A percentile compares a stretch with the other conserved stretches of the same genome.
These are phyloP conservation scores for Dactylellina drechsleri DNA, from an alignment of 2,329 filamentous ascomycete genomes.

Conservation along the genomic window DNA sequence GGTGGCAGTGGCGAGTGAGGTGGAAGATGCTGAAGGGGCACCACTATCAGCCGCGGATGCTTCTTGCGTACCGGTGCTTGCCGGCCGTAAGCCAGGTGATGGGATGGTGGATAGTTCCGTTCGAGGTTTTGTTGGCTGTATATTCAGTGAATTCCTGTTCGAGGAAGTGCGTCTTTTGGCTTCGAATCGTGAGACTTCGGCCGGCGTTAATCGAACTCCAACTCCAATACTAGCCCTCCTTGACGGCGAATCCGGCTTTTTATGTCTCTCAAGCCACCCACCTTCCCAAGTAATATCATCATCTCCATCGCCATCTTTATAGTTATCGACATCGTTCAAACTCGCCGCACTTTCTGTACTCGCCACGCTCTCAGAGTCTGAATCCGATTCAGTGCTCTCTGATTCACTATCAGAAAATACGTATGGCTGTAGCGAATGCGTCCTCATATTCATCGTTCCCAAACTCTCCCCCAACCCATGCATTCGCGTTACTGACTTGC, in stretches of 20 bases:
- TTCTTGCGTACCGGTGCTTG: conserved; percentile 6
- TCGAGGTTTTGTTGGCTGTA: neutral
- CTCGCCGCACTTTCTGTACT: conserved; percentile 63
- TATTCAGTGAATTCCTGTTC: neutral
- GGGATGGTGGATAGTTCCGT: neutral
- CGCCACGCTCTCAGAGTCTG: conserved; percentile 56
- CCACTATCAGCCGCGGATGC: neutral
- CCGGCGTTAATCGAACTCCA: conserved; percentile 1
- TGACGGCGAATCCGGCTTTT: conserved; percentile 33
- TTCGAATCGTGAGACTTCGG: conserved; percentile 36
- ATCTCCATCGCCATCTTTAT: conserved; percentile 27
- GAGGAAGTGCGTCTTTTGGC: conserved; percentile 29
- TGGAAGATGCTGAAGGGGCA: conserved; percentile 57
- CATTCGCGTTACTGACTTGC: conserved; percentile 30
- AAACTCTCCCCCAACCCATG: conserved; percentile 33
- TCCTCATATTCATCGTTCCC: conserved; percentile 69
- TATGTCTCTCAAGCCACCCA: neutral
- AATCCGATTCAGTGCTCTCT: conserved; percentile 60
- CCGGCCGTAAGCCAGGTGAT: conserved; percentile 5
- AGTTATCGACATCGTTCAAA: conserved; percentile 61
- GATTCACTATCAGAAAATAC: conserved; percentile 67
- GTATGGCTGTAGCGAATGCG: conserved; percentile 74
- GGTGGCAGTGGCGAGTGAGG: conserved; percentile 57
- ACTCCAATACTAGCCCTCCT: conserved; percentile 45
- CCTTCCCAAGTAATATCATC: neutral